Percentiles rank a stretch among this genome's conserved stretches.
Evolutionary conservation across 257 asterid genomes (phyloP).

Genomic region (Paulownia fortunei): DNA sequence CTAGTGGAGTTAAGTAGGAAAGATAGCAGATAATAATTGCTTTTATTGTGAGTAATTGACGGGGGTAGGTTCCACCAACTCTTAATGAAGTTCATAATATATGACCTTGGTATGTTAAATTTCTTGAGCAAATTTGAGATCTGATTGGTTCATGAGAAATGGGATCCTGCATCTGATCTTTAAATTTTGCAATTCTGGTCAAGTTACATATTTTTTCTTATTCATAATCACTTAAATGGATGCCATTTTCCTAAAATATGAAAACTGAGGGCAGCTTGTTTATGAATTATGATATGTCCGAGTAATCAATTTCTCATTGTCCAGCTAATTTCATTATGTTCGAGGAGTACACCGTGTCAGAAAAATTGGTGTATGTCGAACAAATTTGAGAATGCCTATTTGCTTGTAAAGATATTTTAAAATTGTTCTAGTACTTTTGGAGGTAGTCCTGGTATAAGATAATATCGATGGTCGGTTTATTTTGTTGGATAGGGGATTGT

Average conservation of each 20-base stretch:
- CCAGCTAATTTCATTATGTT: too few relatives aligned
- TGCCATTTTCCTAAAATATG: neutral
- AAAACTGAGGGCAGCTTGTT: neutral
- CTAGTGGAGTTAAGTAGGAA: constrained; percentile 3
- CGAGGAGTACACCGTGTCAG: neutral
- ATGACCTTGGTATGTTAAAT: too few relatives aligned
- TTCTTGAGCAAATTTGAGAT: neutral
- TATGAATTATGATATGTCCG: too few relatives aligned
- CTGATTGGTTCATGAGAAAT: neutral
- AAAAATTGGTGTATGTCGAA: neutral
- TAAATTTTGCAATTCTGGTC: neutral
- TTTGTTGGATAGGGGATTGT: too few relatives aligned
- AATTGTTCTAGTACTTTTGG: too few relatives aligned
- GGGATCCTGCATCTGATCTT: neutral
- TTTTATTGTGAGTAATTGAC: neutral
- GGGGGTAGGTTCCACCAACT: neutral
- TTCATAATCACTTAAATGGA: neutral
- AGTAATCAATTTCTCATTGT: too few relatives aligned
- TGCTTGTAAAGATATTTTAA: too few relatives aligned
- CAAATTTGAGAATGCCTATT: neutral
- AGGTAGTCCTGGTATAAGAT: too few relatives aligned
- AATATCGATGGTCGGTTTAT: too few relatives aligned
- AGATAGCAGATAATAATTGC: constrained; percentile 11
- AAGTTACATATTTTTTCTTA: neutral
- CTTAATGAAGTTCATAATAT: neutral